Base-by-base conservation (phyloP, 805 yeast species). In the Cyberlindnera xishuangbannaensis region DNA sequence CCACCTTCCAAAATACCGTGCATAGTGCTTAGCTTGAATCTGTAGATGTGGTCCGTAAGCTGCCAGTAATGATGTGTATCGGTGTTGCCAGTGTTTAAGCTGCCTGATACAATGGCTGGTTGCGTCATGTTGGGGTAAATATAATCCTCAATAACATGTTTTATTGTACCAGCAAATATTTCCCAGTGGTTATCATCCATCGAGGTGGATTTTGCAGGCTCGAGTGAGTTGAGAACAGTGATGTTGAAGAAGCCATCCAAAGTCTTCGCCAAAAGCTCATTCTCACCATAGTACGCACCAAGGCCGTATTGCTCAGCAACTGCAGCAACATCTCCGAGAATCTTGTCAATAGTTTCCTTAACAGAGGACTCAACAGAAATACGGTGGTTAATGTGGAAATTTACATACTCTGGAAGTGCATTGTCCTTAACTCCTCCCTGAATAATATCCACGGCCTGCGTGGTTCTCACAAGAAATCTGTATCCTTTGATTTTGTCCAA, bases 61-160 rank as follows among this genome's bases (percentile, higher is more conserved):
- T 58, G 51, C 86, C 85, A 78, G 56, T 77, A 82, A 47, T 70
- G 65, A 37, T 64, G 61, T 5, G 87, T 80, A 50, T 82, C 88
- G 4, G 88, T 81, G 55, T 79, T 80, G 15, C 80, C 87, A 3
- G 82, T 65, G 68, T 75, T 71, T 25, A 80, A 52, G 17, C 71
- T 61, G 3, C 87, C 85, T 3, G 81, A 64, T 12, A 75, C 67
- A 25, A 70, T 47, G 12, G 65, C 51, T n/a, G 55, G 37, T 15
- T 58, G 52, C 3, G 52, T 56, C 30, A 62, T 36, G n/a, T 57
- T 60, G 14, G 54, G 41, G 47, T 62, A 48, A 56, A 70, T 40
- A 40, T 47, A 51, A 30, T 78, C 78, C 53, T 79, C 84, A 48
- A 72, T 73, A 30, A 82, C 67, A 38, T 73, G 70, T 41, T 78